Evolutionary conservation across 1,284 basidiomycete genomes (phyloP).

Genomic region (Puccinia horiana): DNA sequence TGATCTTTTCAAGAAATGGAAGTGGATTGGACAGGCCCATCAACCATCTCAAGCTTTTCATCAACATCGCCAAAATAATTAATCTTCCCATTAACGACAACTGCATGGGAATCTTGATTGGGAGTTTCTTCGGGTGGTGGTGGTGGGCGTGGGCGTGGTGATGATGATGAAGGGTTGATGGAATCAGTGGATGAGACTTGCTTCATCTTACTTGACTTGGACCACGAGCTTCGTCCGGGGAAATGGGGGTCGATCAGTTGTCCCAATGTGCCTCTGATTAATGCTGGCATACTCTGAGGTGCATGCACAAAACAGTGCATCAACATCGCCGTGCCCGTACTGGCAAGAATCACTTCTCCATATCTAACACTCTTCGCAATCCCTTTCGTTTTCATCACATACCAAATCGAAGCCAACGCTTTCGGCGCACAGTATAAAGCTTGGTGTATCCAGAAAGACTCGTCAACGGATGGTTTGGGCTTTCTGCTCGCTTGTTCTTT

Average conservation of each 20-base stretch:
- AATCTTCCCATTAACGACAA: neutral
- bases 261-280: slow-evolving; percentile 35
- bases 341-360: slow-evolving; percentile 30
- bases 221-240: neutral
- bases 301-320: slow-evolving; percentile 49
- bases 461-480: neutral
- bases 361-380: slow-evolving; percentile 14
- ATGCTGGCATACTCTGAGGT: slow-evolving; percentile 37
- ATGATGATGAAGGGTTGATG: neutral
- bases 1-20: no score
- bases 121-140: neutral
- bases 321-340: slow-evolving; percentile 44
- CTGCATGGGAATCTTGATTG: neutral
- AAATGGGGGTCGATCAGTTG: slow-evolving; percentile 48
- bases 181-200: neutral
- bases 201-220: neutral
- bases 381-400: slow-evolving; percentile 4
- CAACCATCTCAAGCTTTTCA: neutral
- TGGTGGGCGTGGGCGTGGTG: neutral
- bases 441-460: neutral
- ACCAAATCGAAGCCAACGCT: slow-evolving; percentile 42
- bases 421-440: slow-evolving; percentile 49
- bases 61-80: neutral
- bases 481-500: neutral
- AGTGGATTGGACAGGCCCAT: neutral